Base-by-base conservation (phyloP, 768 basidiomycete genomes). In the Daedaleopsis sinensis region DNA sequence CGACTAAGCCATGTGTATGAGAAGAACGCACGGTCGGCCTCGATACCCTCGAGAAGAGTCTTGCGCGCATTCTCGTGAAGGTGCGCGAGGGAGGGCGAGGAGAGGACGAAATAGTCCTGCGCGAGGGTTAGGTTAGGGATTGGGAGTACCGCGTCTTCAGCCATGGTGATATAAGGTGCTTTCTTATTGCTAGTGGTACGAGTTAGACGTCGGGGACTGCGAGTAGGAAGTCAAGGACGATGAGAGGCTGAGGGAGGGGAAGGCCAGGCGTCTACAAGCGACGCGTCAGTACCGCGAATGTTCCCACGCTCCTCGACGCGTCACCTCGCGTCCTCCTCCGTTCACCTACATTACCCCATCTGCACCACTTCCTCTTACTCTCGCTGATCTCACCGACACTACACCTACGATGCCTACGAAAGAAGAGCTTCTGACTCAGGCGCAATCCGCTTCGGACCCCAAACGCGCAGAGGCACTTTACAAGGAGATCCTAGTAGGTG, bases 41-140 rank as follows among this genome's bases (percentile, higher is more conserved):
- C 82, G 71, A 98, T 87, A 32, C 87, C 91, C 32, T 85, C 84
- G 61, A 94, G 75, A 44, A 97, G 78, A 2, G 82, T 78, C 13
- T 78, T 78, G 37, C 82, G 79, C 8, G 94, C 91, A 64, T 84
- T 77, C 6, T 86, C 81, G 66, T 94, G 92, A 3, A 91, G 80
- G 51, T 84, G 79, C 0, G 78, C 70, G 39, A 94, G 81, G 1
- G 81, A 76, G 0, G 86, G 80, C 19, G 83, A 84, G 13, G 86
- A 82, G 5, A 98, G 81, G 11, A 84, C 83, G 68, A 93, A 97
- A 13, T 90, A 78, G 70, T 89, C 84, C 68, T 96, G 90, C 0
- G 95, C 82, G 18, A 96, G 82, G 12, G 81, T 77, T 58, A 95
- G 86, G 72, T 97, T 96, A 23, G 95, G 96, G 62, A 92, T 89